Base-by-base conservation (phyloP, 2,329 filamentous ascomycete species). In the Microdochium nivale region DNA sequence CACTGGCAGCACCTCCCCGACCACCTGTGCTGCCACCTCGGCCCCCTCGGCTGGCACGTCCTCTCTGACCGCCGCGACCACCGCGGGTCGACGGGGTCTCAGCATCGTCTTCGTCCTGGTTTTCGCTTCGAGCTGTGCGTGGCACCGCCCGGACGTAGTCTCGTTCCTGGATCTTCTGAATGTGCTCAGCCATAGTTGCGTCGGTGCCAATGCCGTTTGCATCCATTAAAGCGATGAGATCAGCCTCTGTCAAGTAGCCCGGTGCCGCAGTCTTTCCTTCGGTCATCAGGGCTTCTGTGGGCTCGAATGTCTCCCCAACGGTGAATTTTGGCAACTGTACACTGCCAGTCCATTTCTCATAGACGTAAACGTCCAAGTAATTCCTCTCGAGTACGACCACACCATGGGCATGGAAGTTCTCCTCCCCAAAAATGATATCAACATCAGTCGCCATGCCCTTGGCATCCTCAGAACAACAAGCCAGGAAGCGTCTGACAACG, bases 181-280 rank as follows among this genome's bases (percentile, higher is more conserved):
- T 99, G 65, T 99, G 94, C 62, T 99, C 94, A 0, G 94, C 94
- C 94, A 99, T 99, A 1, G 94, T 99, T 7, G 94, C 94, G 71
- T 99, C 94, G 10, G 94, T 99, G 13, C 94, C 94, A 57, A 99
- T 99, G 2, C 94, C 94, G 65, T 99, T 99, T 46, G 90, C 91
- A 70, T 99, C 94, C 94, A 99, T 99, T 11, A 99, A 79, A 2
- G 87, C 87, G 64, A 99, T 96, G 25, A 99, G 76, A 65, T 99
- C 94, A 0, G 94, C 91, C 65, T 99, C 94, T 0, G 94, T 97
- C 27, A 99, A 77, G 65, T 95, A 96, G 23, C 79, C 81, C 0
- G 94, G 94, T 13, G 91, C 76, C 1, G 79, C 81, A 0, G 94
- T 99, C 67, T 95, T 87, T n/a, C 94, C 92, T 60, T 97, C 90